phyloP scores from a whole-genome alignment of 805 yeast species.

The Saccharomycopsis fibuligera region DNA sequence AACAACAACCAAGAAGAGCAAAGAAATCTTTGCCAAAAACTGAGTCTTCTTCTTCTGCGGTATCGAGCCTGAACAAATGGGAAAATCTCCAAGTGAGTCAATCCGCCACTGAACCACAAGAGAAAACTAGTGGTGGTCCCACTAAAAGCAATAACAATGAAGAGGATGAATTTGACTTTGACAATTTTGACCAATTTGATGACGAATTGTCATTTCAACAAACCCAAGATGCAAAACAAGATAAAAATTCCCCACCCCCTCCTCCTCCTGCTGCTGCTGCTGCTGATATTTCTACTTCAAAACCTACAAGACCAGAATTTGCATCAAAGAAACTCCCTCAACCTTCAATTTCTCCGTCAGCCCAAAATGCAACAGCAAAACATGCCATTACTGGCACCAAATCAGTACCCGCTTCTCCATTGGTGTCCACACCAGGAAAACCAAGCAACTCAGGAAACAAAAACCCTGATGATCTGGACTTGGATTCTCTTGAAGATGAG shows the following conservation, averaged over 20 bases:
- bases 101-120: neutral
- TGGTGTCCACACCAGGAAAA: constrained; percentile 1
- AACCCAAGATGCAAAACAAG: neutral
- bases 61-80: neutral
- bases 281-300: no score
- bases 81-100: neutral
- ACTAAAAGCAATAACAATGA: neutral
- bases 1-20: neutral
- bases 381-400: neutral
- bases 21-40: neutral
- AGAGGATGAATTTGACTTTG: constrained; percentile 19
- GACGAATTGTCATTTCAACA: constrained; percentile 13
- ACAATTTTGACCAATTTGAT: constrained; percentile 21
- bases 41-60: neutral
- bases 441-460: neutral
- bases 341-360: neutral
- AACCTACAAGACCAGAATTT: neutral
- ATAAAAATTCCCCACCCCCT: neutral
- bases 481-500: constrained; percentile 9
- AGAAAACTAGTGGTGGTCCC: neutral
- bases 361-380: neutral
- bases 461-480: constrained; percentile 5
- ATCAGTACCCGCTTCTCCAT: neutral
- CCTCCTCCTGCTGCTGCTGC: neutral
- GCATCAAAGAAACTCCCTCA: neutral